Conservation (phyloP, 2,329 filamentous ascomycete genomes). For the Aspergillus sp. region DNA sequence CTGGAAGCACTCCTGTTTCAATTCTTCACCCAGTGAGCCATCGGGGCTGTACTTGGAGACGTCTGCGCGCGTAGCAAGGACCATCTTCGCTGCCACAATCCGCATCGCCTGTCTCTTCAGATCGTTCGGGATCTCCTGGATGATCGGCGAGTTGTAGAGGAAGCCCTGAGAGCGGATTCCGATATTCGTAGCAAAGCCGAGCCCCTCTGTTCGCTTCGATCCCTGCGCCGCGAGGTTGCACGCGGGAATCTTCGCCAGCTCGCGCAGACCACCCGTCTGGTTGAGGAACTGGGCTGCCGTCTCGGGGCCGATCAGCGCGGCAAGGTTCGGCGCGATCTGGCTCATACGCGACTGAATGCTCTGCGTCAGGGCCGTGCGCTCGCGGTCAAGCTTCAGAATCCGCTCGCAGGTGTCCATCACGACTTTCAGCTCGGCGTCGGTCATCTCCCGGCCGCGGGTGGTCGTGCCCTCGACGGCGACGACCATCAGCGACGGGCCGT, state of each 20-base stretch:
- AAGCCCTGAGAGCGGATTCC: conserved; percentile 89
- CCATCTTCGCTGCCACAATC: conserved; percentile 88
- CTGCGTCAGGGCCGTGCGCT: conserved; percentile 81
- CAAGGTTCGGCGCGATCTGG: conserved; percentile 90
- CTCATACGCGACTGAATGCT: conserved; percentile 98
- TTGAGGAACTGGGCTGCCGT: conserved; percentile 97
- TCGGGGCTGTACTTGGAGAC: conserved; percentile 77
- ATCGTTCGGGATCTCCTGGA: conserved; percentile 78
- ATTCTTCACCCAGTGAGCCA: conserved; percentile 76
- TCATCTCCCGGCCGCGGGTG: conserved; percentile 76
- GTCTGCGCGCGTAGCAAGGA: conserved; percentile 89
- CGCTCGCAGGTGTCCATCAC: conserved; percentile 80
- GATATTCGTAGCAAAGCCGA: conserved; percentile 88
- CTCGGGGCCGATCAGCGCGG: conserved; percentile 82
- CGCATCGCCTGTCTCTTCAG: conserved; percentile 91
- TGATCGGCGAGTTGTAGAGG: conserved; percentile 86
- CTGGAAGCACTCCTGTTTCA: conserved; percentile 78
- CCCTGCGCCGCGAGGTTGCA: conserved; percentile 91
- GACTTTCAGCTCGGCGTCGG: conserved; percentile 68
- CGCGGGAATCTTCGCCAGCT: conserved; percentile 85
- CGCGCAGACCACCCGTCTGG: conserved; percentile 81
- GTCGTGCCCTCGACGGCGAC: conserved; percentile 93
- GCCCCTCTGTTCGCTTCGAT: conserved; percentile 77
- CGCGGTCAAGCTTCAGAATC: conserved; percentile 80
- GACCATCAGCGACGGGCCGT: conserved; percentile 89